phyloP scores from a whole-genome alignment of 164 flowering plant species.

The Euptelea pleiosperma region DNA sequence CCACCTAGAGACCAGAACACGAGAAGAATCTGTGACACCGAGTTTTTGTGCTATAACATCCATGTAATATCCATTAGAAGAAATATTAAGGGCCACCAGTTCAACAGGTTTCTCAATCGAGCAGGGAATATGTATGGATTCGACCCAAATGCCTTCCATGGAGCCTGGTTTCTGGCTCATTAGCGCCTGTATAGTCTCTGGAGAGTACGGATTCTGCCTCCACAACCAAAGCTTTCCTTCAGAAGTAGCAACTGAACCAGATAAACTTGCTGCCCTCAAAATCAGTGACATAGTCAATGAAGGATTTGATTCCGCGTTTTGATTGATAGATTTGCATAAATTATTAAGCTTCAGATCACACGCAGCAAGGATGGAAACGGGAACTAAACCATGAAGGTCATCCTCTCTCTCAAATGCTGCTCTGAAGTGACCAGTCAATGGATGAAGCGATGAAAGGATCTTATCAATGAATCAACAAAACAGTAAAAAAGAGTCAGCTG shows the following conservation, averaged over 20 bases:
- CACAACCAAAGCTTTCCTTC: conserved; percentile 52
- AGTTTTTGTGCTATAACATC: conserved; percentile 80
- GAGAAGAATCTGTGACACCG: conserved; percentile 49
- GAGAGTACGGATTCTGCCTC: conserved; percentile 47
- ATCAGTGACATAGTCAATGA: conserved; percentile 41
- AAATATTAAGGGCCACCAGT: conserved; percentile 41
- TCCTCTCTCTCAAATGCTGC: conserved; percentile 61
- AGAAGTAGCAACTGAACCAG: conserved; percentile 36
- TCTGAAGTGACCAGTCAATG: conserved; percentile 75
- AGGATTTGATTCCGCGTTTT: conserved; percentile 57
- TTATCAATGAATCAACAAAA: conserved; percentile 23
- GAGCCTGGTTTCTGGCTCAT: conserved; percentile 17
- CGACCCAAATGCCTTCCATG: conserved; percentile 28
- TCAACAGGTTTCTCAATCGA: conserved; percentile 48
- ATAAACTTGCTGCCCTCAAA: conserved; percentile 46
- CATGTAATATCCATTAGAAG: conserved; percentile 57
- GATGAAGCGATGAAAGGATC: conserved; percentile 65
- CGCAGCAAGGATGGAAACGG: conserved; percentile 55
- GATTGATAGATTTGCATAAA: conserved; percentile 66
- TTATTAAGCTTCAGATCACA: conserved; percentile 57
- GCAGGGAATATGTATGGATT: conserved; percentile 58
- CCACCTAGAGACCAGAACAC: conserved; percentile 70
- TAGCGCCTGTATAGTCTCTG: conserved; percentile 36
- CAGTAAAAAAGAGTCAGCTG: conserved; percentile 4
- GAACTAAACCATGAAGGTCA: conserved; percentile 44